Evolutionary conservation across 768 basidiomycete species (phyloP).

Genomic region (Cystofilobasidium capitatum): DNA sequence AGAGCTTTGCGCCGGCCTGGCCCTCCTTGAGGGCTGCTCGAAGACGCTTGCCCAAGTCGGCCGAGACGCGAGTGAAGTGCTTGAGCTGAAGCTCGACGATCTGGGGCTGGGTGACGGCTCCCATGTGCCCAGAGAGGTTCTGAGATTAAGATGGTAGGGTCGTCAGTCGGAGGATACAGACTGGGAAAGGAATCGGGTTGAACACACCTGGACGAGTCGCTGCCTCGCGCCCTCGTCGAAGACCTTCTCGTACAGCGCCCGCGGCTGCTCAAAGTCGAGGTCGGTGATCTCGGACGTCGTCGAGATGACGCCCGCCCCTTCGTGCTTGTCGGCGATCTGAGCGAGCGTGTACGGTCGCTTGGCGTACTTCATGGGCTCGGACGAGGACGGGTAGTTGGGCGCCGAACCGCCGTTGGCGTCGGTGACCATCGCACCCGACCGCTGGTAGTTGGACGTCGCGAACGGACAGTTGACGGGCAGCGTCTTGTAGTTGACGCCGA

Average conservation of each 20-base stretch:
- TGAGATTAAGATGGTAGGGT: background rate
- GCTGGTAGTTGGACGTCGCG: conserved; percentile 6
- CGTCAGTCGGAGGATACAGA: background rate
- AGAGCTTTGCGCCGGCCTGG: background rate
- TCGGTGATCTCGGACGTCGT: conserved; percentile 53
- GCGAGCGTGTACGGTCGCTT: conserved; percentile 29
- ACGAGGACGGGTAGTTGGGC: conserved; percentile 77
- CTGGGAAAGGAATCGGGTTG: background rate
- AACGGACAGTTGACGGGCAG: conserved; percentile 61
- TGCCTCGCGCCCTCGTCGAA: conserved; percentile 37
- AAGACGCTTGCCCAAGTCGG: conserved; percentile 62
- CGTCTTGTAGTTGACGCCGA: conserved; percentile 48
- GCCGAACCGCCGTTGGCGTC: conserved; percentile 60
- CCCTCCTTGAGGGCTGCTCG: conserved; percentile 53
- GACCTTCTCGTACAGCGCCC: conserved; percentile 40
- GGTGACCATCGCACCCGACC: conserved; percentile 34
- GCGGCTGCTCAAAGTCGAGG: conserved; percentile 38
- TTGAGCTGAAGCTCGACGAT: conserved; percentile 37
- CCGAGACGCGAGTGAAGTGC: conserved; percentile 70
- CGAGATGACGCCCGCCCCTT: conserved; percentile 42
- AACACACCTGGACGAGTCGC: conserved; percentile 35
- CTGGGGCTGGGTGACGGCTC: conserved; percentile 29
- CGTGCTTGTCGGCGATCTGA: conserved; percentile 11
- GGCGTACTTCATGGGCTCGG: conserved; percentile 61
- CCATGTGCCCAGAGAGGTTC: conserved; percentile 42